These are phyloP conservation scores for Alternaria rosae DNA, from an alignment of 2,329 filamentous ascomycete genomes.

Conservation along the genomic window DNA sequence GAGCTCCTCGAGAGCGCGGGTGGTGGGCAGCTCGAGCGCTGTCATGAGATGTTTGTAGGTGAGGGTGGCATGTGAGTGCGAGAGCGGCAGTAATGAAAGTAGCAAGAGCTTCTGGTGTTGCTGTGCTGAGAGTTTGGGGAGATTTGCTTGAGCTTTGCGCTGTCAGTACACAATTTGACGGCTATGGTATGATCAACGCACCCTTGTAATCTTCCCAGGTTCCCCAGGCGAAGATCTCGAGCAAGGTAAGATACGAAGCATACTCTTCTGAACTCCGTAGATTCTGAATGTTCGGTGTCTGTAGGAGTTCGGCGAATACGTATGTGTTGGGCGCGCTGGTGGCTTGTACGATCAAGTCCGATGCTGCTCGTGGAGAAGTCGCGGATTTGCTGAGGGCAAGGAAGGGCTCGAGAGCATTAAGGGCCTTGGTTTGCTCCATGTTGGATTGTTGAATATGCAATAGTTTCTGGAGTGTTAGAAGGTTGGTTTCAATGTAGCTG, in stretches of 20 bases:
- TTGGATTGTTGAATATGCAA: neutral
- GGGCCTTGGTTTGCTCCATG: slow-evolving; percentile 75
- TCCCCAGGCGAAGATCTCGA: slow-evolving; percentile 91
- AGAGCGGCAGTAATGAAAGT: slow-evolving; percentile 84
- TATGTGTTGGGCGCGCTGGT: slow-evolving; percentile 90
- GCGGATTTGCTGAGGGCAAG: slow-evolving; percentile 87
- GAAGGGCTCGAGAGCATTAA: slow-evolving; percentile 79
- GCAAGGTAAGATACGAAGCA: slow-evolving; percentile 69
- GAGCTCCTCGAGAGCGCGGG: slow-evolving; percentile 80
- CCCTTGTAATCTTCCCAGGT: slow-evolving; percentile 81
- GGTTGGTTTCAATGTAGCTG: neutral
- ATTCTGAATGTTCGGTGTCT: slow-evolving; percentile 78
- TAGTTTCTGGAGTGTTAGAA: neutral
- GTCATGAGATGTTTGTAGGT: slow-evolving; percentile 74
- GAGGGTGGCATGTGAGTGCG: slow-evolving; percentile 69
- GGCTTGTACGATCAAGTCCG: slow-evolving; percentile 85
- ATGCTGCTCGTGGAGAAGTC: slow-evolving; percentile 80
- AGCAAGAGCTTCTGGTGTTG: slow-evolving; percentile 89
- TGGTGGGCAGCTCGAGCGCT: slow-evolving; percentile 70
- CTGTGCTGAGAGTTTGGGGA: slow-evolving; percentile 74
- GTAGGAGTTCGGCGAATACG: slow-evolving; percentile 92
- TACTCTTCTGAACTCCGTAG: slow-evolving; percentile 71
- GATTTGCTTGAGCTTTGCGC: slow-evolving; percentile 53
- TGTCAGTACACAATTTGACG: slow-evolving; percentile 5
- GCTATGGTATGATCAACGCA: slow-evolving; percentile 39